Evolutionary conservation across 805 yeast species (phyloP).

Genomic region (Kazachstania africana): DNA sequence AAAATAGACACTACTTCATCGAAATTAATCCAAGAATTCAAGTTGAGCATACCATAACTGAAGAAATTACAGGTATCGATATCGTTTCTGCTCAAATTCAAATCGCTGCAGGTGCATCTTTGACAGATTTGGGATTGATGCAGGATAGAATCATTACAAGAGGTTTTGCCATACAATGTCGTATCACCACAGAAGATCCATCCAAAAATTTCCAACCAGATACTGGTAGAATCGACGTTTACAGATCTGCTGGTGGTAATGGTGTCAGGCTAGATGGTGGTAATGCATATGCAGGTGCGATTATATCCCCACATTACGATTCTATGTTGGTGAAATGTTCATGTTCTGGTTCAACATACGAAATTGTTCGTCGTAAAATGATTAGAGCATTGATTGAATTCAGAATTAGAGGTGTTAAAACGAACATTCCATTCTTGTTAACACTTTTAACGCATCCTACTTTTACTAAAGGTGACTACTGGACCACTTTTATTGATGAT

Average conservation of each 20-base stretch:
- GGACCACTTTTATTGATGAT: slow-evolving; percentile 98
- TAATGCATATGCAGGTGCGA: slow-evolving; percentile 93
- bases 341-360: slow-evolving; percentile 93
- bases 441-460: slow-evolving; percentile 85
- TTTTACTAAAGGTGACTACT: slow-evolving; percentile 75
- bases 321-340: slow-evolving; percentile 97
- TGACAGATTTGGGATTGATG: slow-evolving; percentile 79
- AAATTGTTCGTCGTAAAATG: slow-evolving; percentile 96
- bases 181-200: slow-evolving; percentile 98
- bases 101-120: slow-evolving; percentile 95
- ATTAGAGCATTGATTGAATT: slow-evolving; percentile 92
- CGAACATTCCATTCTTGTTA: slow-evolving; percentile 91
- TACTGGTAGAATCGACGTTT: slow-evolving; percentile 95
- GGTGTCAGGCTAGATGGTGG: slow-evolving; percentile 99
- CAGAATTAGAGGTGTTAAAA: slow-evolving; percentile 97
- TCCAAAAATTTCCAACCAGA: slow-evolving; percentile 95
- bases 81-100: slow-evolving; percentile 97
- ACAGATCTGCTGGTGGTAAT: slow-evolving; percentile 97
- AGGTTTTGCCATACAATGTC: slow-evolving; percentile 97
- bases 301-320: slow-evolving; percentile 94
- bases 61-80: slow-evolving; percentile 97
- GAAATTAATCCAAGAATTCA: slow-evolving; percentile 98
- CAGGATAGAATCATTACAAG: slow-evolving; percentile 93
- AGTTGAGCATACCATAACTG: slow-evolving; percentile 97
- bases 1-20: slow-evolving; percentile 92